Percentiles rank a stretch among this genome's conserved stretches.
These are phyloP conservation scores for Citrullus mucosospermus DNA, from an alignment of 306 rosid genomes.

Conservation along the genomic window DNA sequence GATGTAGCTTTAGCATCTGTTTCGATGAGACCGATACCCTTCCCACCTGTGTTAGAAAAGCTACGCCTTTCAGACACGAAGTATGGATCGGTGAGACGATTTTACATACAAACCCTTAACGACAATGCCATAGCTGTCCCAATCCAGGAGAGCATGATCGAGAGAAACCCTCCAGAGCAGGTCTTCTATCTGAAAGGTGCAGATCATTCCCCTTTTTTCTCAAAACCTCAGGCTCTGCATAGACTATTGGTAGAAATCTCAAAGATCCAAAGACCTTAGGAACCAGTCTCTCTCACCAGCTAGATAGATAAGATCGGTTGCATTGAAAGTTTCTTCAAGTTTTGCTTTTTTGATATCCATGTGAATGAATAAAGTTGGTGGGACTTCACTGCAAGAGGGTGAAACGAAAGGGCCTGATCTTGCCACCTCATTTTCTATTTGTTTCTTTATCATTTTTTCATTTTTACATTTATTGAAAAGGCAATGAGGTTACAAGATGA, in stretches of 20 bases:
- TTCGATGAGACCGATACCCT: constrained; percentile 83
- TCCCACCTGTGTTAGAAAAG: constrained; percentile 74
- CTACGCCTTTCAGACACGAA: constrained; percentile 54
- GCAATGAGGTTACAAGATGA: constrained; percentile 2
- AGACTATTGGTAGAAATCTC: constrained; percentile 76
- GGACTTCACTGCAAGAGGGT: neutral
- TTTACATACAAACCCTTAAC: constrained; percentile 64
- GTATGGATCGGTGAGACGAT: constrained; percentile 69
- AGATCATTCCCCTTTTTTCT: constrained; percentile 90
- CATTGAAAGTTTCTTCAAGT: neutral
- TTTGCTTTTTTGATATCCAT: neutral
- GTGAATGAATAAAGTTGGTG: constrained; percentile 7
- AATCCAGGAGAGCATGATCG: constrained; percentile 61
- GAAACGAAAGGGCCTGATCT: neutral
- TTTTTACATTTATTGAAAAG: neutral
- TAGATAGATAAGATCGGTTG: neutral
- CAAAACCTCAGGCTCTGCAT: constrained; percentile 92
- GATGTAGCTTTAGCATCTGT: constrained; percentile 86
- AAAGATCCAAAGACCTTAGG: neutral
- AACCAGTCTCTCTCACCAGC: constrained; percentile 6
- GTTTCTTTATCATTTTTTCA: neutral
- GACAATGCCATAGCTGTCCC: constrained; percentile 66
- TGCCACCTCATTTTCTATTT: constrained; percentile 2
- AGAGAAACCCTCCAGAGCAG: constrained; percentile 53
- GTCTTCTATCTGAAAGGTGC: constrained; percentile 66